These are phyloP conservation scores for Dinochytrium kinnereticum DNA, from an alignment of 371 early-diverging fungal species.

Conservation along the genomic window DNA sequence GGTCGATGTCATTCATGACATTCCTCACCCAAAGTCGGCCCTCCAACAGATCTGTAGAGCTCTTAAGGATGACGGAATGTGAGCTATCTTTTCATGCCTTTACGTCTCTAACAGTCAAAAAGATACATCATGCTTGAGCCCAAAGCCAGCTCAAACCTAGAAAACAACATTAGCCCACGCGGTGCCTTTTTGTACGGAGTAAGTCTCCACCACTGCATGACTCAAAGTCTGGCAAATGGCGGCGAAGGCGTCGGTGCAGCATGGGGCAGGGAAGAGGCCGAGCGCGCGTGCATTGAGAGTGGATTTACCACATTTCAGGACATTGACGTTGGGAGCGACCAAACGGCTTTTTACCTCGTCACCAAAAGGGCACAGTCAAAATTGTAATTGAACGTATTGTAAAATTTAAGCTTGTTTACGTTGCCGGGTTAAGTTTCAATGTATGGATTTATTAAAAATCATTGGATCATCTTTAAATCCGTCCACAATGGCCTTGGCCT, in stretches of 20 bases:
- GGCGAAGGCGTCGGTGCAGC: conserved; percentile 11
- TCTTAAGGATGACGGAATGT: conserved; percentile 1
- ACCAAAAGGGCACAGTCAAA: not conserved
- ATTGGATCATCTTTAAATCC: not conserved
- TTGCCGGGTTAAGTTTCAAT: not conserved
- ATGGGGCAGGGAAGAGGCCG: conserved; percentile 14
- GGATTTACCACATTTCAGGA: conserved; percentile 4
- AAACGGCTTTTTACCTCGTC: not conserved
- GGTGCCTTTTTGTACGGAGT: conserved; percentile 5
- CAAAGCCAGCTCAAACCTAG: conserved; percentile 5
- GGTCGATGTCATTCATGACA: conserved; percentile 6
- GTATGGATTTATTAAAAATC: not conserved
- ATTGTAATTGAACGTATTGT: not conserved
- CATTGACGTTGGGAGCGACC: not conserved
- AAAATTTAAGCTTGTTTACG: no score
- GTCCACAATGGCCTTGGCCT: not conserved
- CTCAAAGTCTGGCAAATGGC: not conserved
- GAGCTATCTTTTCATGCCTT: not conserved
- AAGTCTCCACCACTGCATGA: conserved; percentile 13
- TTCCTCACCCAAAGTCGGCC: not conserved
- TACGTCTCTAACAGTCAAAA: not conserved
- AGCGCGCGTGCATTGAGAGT: not conserved
- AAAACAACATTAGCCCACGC: conserved; percentile 1
- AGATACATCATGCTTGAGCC: conserved; percentile 15
- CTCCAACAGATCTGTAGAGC: not conserved